Conservation (phyloP, 1,284 basidiomycete genomes). For the Cerrena zonata region DNA sequence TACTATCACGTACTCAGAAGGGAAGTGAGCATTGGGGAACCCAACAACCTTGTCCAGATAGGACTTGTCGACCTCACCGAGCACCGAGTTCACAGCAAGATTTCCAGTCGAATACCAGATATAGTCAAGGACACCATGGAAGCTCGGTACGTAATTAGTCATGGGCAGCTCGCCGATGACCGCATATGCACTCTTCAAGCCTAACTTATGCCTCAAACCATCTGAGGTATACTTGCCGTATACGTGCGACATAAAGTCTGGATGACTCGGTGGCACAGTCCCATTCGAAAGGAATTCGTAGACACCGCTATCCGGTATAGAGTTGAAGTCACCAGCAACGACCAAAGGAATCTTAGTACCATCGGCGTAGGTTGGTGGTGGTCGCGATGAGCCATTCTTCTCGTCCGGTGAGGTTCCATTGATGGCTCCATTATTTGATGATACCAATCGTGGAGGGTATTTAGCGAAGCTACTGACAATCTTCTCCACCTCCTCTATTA, state of each 20-base stretch:
- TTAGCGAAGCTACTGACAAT: slow-evolving; percentile 80
- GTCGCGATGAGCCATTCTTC: slow-evolving; percentile 37
- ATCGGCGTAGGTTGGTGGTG: slow-evolving; percentile 69
- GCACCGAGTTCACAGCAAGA: slow-evolving; percentile 77
- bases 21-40: slow-evolving; percentile 95
- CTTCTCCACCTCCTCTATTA: slow-evolving; percentile 92
- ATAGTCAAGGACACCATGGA: slow-evolving; percentile 85
- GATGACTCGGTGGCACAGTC: slow-evolving; percentile 66
- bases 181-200: slow-evolving; percentile 81
- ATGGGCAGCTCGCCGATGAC: slow-evolving; percentile 63
- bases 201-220: slow-evolving; percentile 76
- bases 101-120: slow-evolving; percentile 85
- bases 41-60: slow-evolving; percentile 92
- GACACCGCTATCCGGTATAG: slow-evolving; percentile 80
- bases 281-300: slow-evolving; percentile 88
- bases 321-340: slow-evolving; percentile 95
- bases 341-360: slow-evolving; percentile 87
- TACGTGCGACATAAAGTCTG: slow-evolving; percentile 87
- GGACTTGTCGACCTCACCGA: slow-evolving; percentile 81
- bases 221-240: slow-evolving; percentile 93
- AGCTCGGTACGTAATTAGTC: slow-evolving; percentile 89
- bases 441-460: slow-evolving; percentile 62
- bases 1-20: slow-evolving; percentile 74
- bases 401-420: slow-evolving; percentile 21
- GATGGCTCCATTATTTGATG: slow-evolving; percentile 27